Conservation (phyloP, 2,329 filamentous ascomycete species). For the Phoma herbarum region DNA sequence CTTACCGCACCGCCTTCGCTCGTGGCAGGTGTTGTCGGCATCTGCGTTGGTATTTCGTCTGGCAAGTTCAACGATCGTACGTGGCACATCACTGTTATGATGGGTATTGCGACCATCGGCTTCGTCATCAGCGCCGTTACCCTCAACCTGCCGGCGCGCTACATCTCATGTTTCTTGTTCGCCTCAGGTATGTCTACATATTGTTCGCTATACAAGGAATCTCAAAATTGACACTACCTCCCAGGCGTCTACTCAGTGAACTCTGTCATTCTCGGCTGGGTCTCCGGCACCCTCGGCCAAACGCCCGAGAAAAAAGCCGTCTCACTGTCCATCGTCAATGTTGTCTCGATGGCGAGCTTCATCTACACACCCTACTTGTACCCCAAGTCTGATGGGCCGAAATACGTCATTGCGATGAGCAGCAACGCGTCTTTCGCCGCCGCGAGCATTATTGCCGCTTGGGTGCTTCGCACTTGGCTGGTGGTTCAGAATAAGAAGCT, state of each 20-base stretch:
- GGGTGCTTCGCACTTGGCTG: constrained; percentile 26
- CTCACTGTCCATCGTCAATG: constrained; percentile 55
- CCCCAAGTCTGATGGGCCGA: constrained; percentile 31
- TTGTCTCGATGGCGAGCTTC: constrained; percentile 51
- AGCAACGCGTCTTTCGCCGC: constrained; percentile 32
- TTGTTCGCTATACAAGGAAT: not conserved
- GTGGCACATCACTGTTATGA: constrained; percentile 52
- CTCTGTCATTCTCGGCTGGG: constrained; percentile 52
- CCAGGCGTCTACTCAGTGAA: constrained; percentile 36
- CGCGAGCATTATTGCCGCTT: constrained; percentile 26
- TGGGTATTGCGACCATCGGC: constrained; percentile 48
- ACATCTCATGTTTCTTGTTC: constrained; percentile 41
- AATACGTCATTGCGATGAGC: constrained; percentile 35
- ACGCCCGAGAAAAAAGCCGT: constrained; percentile 57
- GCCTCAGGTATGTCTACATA: constrained; percentile 25
- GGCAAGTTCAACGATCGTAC: constrained; percentile 53
- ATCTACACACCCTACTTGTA: constrained; percentile 56
- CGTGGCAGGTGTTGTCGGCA: constrained; percentile 36
- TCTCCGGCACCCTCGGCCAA: constrained; percentile 53
- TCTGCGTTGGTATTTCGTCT: constrained; percentile 47
- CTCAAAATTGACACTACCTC: not conserved
- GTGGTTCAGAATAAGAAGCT: constrained; percentile 23
- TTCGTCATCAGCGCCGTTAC: constrained; percentile 51
- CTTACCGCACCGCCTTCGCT: constrained; percentile 53
- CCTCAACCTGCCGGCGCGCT: constrained; percentile 47